Evolutionary conservation across 2,329 filamentous ascomycete genomes (phyloP), one percentile per base, ranked within the genome.

Genomic region (Alternaria hordeiaustralica): DNA sequence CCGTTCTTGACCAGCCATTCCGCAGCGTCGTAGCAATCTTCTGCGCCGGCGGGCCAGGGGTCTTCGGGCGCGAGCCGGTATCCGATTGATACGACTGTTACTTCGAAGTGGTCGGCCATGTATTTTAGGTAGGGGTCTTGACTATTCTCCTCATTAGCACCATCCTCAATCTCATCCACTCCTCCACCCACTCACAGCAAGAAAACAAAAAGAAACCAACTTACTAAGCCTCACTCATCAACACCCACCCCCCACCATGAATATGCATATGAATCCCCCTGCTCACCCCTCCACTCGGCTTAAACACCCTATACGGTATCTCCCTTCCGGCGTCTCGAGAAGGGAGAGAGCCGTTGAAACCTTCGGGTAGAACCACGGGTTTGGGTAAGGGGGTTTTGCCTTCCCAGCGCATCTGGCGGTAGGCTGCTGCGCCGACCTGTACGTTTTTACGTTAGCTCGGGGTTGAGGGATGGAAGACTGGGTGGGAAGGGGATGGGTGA

Each of bases 31-130:
- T 84, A 83, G 75, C 86, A 87, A 72, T 89, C 88, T 56, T 89
- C 80, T 5, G 83, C 82, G 0, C 81, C 84, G 0, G 81, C 82
- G 0, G 88, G 87, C 71, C 83, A 89, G 0, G 87, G 86, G 67
- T 88, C 63, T 71, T 90, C 87, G 0, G 88, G 88, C 0, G 87
- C 87, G 18, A 88, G 82, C 26, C 88, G 82, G 72, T 90, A 90
- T 1, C 87, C 87, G 7, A 89, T 82, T 0, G 84, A 87, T 12
- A 89, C 74, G 15, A 86, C 83, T 0, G 83, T 83, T 3, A 87
- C 61, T 41, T 84, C 78, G 50, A 79, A 82, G 26, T 78, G 74
- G 65, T 87, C 81, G 50, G 86, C 85, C 74, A 86, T 83, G 65
- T 79, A 79, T 57, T 85, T 81, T 11, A 89, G 78, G 33, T 83